Evolutionary conservation across 2,329 filamentous ascomycete species (phyloP), one percentile per base, ranked within the genome.

Genomic region (Fragosphaeria purpurea): DNA sequence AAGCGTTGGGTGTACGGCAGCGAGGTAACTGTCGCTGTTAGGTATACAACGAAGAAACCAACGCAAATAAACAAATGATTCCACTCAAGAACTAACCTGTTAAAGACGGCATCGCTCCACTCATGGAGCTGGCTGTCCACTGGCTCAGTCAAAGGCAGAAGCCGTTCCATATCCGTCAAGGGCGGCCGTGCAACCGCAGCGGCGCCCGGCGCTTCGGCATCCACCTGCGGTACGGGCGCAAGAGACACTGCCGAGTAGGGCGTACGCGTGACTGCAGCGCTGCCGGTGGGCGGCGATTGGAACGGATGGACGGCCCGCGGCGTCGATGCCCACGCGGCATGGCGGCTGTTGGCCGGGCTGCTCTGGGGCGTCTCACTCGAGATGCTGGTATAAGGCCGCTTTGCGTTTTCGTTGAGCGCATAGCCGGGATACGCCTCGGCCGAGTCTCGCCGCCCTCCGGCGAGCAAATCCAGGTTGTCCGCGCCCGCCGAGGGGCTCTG

Each of bases 1-100:
- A 51, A 86, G 82, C 4, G 77, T 77, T 11, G 80, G 79, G 57
- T 88, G 83, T 22, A 88, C 77, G 11, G 76, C 68, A 5, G 71
- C 71, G 48, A 85, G 74, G 57, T 87, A 88, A 55, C 78, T 82
- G 42, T 22, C 22, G 22, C 22, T 22, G 22, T 22, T 22, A 22
- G 22, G 2, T 12, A 34, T 35, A 42, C 5, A 42, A 35, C 6
- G 22, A 30, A 42, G 38, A 22, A 46, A 38, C 13, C 22, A n/a
- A 46, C 7, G 12, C 12, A 42, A 32, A 37, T 11, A 8, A 13
- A 39, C 8, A 53, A 22, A 35, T 41, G 22, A 22, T 22, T 22
- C 22, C 22, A 22, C 22, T 22, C 22, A 22, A 22, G 34, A 37
- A 60, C 71, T 58, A 57, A 75, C 73, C 70, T 70, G 44, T 71